Base-by-base conservation (phyloP, 768 basidiomycete genomes). In the Kwoniella sp. region DNA sequence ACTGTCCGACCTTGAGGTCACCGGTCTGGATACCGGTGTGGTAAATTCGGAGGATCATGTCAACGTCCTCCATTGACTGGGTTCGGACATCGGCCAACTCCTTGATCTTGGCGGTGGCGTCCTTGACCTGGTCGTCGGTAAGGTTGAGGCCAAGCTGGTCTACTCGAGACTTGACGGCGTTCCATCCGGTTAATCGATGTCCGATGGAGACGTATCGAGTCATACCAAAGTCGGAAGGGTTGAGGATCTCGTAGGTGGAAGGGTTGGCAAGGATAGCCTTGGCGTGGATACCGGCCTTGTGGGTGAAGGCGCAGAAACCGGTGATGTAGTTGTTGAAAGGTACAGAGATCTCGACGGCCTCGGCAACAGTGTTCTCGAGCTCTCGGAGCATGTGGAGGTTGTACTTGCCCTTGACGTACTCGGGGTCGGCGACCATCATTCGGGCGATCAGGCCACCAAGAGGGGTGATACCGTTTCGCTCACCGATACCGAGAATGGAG, bases 221-320 rank as follows among this genome's bases (percentile, higher is more conserved):
- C 70, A 99, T 81, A 65, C 95, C 95, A 69, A 99, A 99, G 78
- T 99, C 95, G 75, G 93, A 89, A 14, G 95, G 95, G 83, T 91
- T 96, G 76, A 95, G 83, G 75, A 96, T 96, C 77, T 99, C 93
- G 76, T 98, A 99, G 9, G 95, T 99, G 68, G 87, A 89, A 1
- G 95, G 95, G 81, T 99, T 99, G 79, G 96, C 95, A 59, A 92
- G 83, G 76, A 99, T 99, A 32, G 95, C 95, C 81, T 99, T 99
- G 78, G 95, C 95, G 76, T 99, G 95, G 60, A 99, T 99, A 73
- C 95, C 95, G 19, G 95, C 95, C 85, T 99, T 98, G 84, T 98
- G 95, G 23, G 95, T 99, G 80, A 99, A 99, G 3, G 95, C 95
- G 72, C 95, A 98, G 77, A 96, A 99, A 14, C 95, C 95, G 50